Base-by-base conservation (phyloP, 176 grass and related monocot species). In the Pontederia crassipes region DNA sequence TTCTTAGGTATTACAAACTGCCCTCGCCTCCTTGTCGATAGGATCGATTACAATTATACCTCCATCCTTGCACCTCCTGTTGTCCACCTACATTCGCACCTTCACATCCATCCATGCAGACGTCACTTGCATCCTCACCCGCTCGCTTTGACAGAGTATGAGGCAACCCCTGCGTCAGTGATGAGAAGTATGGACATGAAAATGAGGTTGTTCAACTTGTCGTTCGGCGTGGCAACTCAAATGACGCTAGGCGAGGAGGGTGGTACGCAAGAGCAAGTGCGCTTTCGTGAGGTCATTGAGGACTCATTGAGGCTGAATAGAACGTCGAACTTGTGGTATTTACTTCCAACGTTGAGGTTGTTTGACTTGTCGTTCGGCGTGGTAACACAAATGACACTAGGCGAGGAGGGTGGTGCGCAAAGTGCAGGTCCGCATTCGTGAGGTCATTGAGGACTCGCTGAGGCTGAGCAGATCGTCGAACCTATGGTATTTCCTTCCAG, bases 401-500 rank as follows among this genome's bases (percentile, higher is more conserved):
- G 57, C 20, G 80, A 71, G 57, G 70, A 71, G 45, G 74, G 45
- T 17, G 79, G 83, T 72, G 67, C 80, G 0, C 77, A n/a, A 81
- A 6, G 73, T 84, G 57, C 78, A 71, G 2, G 32, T n/a, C 20
- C 59, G 67, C 52, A 64, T 96, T 28, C 81, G 77, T 76, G 10
- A 66, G 67, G 68, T 90, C 4, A 40, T 67, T 1, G 63, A 84
- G 14, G 66, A 87, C 75, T 0, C 65, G 45, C 12, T 74, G 11
- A 55, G 58, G 12, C 15, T 64, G 4, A 54, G 58, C n/a, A 78
- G 74, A 17, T 12, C 80, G 12, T 66, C 77, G 9, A 89, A 81
- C 56, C 28, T 50, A 45, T 74, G 76, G 75, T 80, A 95, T 64
- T 96, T 84, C 73, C 58, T 96, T 51, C 91, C 86, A 8, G n/a